Conservation (phyloP, 202 grass and related monocot genomes). For the Dendrocalamus latiflorus region DNA sequence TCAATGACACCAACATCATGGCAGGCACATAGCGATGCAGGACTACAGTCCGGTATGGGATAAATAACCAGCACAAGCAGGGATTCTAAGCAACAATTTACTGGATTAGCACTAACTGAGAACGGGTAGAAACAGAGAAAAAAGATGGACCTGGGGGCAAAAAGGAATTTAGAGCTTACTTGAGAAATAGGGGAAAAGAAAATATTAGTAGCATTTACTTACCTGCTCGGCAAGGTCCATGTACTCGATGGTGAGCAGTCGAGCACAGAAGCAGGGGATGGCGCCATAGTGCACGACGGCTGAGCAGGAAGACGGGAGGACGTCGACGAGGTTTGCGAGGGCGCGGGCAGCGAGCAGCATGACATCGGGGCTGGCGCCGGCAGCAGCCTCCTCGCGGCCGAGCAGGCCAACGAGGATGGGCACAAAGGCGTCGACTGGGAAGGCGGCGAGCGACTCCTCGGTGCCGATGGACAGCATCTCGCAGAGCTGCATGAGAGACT, state of each 20-base stretch:
- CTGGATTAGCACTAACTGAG: background rate
- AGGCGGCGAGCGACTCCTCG: constrained; percentile 41
- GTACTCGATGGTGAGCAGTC: constrained; percentile 64
- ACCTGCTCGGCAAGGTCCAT: constrained; percentile 79
- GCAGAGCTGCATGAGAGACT: constrained; percentile 56
- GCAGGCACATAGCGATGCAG: background rate
- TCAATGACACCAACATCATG: background rate
- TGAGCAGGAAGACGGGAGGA: constrained; percentile 46
- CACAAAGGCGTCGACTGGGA: constrained; percentile 51
- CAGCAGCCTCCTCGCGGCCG: constrained; percentile 22
- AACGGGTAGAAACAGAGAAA: background rate
- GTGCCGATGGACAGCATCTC: constrained; percentile 62
- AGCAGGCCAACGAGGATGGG: constrained; percentile 54
- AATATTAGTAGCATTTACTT: background rate
- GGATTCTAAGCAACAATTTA: background rate
- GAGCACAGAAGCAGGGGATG: constrained; percentile 51
- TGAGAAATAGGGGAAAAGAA: too few relatives aligned
- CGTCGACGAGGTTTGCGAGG: constrained; percentile 60
- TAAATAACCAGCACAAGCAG: background rate
- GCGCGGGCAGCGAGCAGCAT: constrained; percentile 59
- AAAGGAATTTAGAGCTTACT: too few relatives aligned
- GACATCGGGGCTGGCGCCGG: constrained; percentile 46
- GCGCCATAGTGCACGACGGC: constrained; percentile 60
- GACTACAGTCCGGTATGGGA: background rate
- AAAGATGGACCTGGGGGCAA: too few relatives aligned